These are phyloP conservation scores for Trichoderma arundinaceum DNA, from an alignment of 2,329 filamentous ascomycete species.

Conservation along the genomic window DNA sequence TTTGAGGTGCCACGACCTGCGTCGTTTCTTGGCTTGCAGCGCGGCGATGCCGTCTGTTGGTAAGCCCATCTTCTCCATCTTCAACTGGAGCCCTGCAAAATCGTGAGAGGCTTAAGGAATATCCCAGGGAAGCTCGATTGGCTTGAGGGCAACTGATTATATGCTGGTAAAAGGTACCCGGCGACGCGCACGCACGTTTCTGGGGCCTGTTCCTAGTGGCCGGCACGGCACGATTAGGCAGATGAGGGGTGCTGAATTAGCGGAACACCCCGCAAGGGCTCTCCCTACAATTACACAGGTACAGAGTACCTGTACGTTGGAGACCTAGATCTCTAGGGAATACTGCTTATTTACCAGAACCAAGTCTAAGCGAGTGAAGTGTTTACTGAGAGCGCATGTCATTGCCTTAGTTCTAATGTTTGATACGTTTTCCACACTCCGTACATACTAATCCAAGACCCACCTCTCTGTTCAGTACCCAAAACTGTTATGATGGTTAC, in stretches of 20 bases:
- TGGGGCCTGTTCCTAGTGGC: not conserved
- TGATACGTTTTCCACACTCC: no score
- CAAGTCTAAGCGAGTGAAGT: no score
- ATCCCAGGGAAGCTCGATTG: not conserved
- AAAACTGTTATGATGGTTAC: no score
- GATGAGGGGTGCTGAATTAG: not conserved
- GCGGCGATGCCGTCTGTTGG: not conserved
- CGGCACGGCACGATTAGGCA: conserved; percentile 7
- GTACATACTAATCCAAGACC: no score
- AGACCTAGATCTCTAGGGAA: no score
- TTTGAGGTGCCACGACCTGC: conserved; percentile 15
- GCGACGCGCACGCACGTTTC: conserved; percentile 9
- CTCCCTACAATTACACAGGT: no score
- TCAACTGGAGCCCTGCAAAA: not conserved
- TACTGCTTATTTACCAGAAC: no score
- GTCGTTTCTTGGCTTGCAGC: not conserved
- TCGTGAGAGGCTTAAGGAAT: not conserved
- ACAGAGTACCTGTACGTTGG: no score
- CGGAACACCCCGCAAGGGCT: no score
- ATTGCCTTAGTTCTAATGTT: no score
- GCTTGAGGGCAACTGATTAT: not conserved
- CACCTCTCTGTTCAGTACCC: no score
- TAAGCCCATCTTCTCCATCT: not conserved
- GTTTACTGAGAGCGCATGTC: no score
- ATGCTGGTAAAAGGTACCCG: conserved; percentile 24